Percentiles rank a stretch among this genome's conserved stretches.
Evolutionary conservation across 345 rosid species (phyloP).

Genomic region (Combretum micranthum): DNA sequence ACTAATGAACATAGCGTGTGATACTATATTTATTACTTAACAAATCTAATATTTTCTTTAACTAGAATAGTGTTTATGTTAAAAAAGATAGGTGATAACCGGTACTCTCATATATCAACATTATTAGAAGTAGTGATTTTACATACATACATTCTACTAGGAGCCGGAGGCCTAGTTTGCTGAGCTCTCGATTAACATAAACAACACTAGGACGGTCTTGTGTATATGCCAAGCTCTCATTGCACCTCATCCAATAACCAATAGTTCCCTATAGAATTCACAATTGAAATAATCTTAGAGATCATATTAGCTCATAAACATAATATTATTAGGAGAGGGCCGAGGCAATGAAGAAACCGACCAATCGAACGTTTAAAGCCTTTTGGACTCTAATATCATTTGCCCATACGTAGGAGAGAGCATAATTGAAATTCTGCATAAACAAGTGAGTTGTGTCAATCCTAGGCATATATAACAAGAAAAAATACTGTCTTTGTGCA

Average conservation of each 20-base stretch:
- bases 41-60: too few relatives aligned
- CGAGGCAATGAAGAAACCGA: conserved; percentile 6
- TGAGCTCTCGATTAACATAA: conserved; percentile 22
- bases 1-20: too few relatives aligned
- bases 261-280: conserved; percentile 14
- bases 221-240: conserved; percentile 17
- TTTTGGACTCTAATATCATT: conserved; percentile 18
- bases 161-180: conserved; percentile 16
- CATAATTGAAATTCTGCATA: conserved; percentile 26
- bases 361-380: conserved; percentile 26
- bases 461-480: neutral
- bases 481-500: neutral
- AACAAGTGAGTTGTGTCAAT: neutral
- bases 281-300: neutral
- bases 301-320: too few relatives aligned
- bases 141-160: conserved; percentile 32
- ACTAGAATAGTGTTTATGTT: too few relatives aligned
- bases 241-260: conserved; percentile 25
- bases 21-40: too few relatives aligned
- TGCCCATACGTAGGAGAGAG: conserved; percentile 27
- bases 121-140: neutral
- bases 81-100: too few relatives aligned
- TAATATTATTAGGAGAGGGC: neutral
- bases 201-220: conserved; percentile 14
- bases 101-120: too few relatives aligned